A percentile compares a stretch with the other conserved stretches of the same genome.
Evolutionary conservation across 208 protist species (phyloP).

Genomic region (Leishmania amazonensis): DNA sequence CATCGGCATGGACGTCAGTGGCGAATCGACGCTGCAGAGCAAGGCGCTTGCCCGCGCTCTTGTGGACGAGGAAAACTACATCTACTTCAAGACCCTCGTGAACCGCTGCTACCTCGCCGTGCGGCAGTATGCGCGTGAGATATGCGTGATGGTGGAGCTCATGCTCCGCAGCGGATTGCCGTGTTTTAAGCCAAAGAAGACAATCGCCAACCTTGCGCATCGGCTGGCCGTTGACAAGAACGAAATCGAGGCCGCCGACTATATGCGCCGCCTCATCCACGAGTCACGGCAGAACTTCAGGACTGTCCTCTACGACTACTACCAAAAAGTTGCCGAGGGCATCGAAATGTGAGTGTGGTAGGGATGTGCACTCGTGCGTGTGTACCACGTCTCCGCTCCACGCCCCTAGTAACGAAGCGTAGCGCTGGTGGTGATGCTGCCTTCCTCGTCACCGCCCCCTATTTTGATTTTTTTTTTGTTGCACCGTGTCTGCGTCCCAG

Average conservation of each 20-base stretch:
- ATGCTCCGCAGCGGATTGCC: constrained; percentile 88
- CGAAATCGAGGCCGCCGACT: constrained; percentile 79
- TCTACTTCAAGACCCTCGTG: constrained; percentile 77
- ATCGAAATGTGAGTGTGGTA: constrained; percentile 53
- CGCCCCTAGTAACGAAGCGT: not conserved
- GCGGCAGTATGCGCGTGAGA: constrained; percentile 78
- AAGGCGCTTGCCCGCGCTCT: constrained; percentile 64
- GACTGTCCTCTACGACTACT: constrained; percentile 84
- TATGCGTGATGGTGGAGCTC: constrained; percentile 83
- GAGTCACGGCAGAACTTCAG: constrained; percentile 80
- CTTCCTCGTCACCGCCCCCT: too few species aligned
- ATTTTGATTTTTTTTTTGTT: not conserved
- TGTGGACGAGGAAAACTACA: constrained; percentile 84
- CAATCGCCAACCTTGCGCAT: constrained; percentile 69
- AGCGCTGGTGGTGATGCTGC: too few species aligned
- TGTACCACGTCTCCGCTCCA: not conserved
- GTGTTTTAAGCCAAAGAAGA: constrained; percentile 88
- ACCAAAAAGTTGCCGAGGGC: constrained; percentile 81
- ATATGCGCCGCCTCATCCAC: constrained; percentile 80
- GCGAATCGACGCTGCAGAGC: constrained; percentile 56
- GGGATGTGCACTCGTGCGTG: not conserved
- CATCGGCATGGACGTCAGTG: constrained; percentile 84
- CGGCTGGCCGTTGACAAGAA: constrained; percentile 75
- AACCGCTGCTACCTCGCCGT: constrained; percentile 87
- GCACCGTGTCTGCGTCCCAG: too few species aligned